These are phyloP conservation scores for Pugionium dolabratum DNA, from an alignment of 345 rosid species.

Conservation along the genomic window DNA sequence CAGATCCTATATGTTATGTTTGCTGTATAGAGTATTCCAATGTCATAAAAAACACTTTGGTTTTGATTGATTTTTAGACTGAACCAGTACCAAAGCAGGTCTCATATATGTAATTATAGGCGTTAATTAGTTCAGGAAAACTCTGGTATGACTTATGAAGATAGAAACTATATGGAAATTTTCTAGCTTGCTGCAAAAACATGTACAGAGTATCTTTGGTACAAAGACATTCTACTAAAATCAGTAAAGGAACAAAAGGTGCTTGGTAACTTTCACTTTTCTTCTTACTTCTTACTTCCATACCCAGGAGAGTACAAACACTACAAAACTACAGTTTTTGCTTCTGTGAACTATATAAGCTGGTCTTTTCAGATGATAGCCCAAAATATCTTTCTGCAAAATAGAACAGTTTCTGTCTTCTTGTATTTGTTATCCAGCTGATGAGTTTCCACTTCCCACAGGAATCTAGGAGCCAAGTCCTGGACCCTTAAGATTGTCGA, in stretches of 20 bases:
- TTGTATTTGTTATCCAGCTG: constrained; percentile 59
- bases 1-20: not conserved
- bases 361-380: constrained; percentile 45
- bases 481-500: constrained; percentile 51
- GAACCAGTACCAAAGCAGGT: constrained; percentile 8
- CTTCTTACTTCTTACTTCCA: not conserved
- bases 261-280: not conserved
- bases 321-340: not conserved
- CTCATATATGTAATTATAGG: not conserved
- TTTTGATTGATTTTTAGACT: constrained; percentile 16
- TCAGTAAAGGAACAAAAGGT: not conserved
- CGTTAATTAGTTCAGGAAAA: not conserved
- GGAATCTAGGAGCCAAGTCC: constrained; percentile 66
- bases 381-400: constrained; percentile 90
- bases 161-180: not conserved
- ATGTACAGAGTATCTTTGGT: not conserved
- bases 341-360: not conserved
- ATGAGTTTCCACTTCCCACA: constrained; percentile 79
- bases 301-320: not conserved
- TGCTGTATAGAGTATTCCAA: constrained; percentile 20
- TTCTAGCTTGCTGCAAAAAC: constrained; percentile 3
- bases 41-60: not conserved
- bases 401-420: constrained; percentile 59
- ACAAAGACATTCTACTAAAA: not conserved
- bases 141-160: not conserved